Percentiles rank a stretch among this genome's conserved stretches.
phyloP scores from a whole-genome alignment of 495 filamentous ascomycete species.

The Aspergillus olivimuriae region DNA sequence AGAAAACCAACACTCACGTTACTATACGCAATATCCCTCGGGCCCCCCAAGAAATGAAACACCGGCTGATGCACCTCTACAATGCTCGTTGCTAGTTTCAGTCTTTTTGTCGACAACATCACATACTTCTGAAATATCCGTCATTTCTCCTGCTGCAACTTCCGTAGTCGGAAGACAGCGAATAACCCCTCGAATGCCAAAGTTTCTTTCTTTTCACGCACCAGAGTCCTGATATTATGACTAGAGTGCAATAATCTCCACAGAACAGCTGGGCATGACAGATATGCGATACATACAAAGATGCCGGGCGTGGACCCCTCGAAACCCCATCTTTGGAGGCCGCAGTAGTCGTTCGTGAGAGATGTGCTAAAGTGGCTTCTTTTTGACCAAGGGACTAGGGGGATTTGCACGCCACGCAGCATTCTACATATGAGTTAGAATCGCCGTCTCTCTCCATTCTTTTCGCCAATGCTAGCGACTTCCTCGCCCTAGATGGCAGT shows the following conservation, averaged over 20 bases:
- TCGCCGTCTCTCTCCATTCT: not conserved
- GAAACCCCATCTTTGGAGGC: not conserved
- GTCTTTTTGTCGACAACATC: not conserved
- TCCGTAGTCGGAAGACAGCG: not conserved
- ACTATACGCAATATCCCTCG: constrained; percentile 6
- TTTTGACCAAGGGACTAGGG: not conserved
- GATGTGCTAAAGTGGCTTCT: not conserved
- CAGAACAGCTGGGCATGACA: not conserved
- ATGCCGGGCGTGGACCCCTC: not conserved
- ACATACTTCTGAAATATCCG: not conserved
- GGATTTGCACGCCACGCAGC: not conserved
- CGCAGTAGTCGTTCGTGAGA: not conserved
- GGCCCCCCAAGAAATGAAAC: constrained; percentile 10
- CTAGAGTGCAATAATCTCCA: not conserved
- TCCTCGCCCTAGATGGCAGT: not conserved
- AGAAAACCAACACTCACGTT: constrained; percentile 3
- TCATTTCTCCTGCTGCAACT: not conserved
- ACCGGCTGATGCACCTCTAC: constrained; percentile 5
- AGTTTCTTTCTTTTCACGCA: not conserved
- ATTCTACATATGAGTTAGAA: not conserved
- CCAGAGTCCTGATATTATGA: not conserved
- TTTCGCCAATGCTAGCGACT: not conserved
- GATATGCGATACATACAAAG: not conserved
- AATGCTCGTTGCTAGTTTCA: not conserved
- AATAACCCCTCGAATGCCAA: not conserved